Conservation (phyloP, 306 rosid genomes). For the Dicorynia guianensis region DNA sequence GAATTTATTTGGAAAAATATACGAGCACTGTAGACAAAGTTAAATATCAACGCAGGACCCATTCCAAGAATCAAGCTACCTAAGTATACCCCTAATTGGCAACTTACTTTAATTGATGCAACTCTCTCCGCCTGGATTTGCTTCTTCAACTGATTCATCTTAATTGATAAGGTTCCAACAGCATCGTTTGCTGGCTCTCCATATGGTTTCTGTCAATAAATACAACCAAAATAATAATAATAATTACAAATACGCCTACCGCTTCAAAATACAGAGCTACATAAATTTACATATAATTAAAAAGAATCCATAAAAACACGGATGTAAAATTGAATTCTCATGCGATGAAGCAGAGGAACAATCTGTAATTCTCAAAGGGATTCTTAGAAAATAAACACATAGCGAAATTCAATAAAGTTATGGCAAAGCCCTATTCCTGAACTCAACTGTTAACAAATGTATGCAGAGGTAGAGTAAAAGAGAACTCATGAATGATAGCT, state of each 20-base stretch:
- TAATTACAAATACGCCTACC: not conserved
- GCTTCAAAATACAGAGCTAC: not conserved
- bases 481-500: slow-evolving; percentile 22
- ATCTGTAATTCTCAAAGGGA: not conserved
- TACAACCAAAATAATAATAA: not conserved
- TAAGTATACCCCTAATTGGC: not conserved
- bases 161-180: slow-evolving; percentile 56
- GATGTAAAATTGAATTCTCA: slow-evolving; percentile 40
- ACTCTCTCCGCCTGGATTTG: slow-evolving; percentile 82
- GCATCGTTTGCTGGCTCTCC: slow-evolving; percentile 58
- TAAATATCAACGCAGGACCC: not conserved
- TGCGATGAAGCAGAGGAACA: not conserved
- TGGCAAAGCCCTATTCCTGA: slow-evolving; percentile 37
- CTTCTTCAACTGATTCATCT: slow-evolving; percentile 74
- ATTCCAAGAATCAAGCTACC: not conserved
- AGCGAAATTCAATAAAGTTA: slow-evolving; percentile 10
- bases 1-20: slow-evolving; percentile 11
- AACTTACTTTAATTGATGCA: slow-evolving; percentile 60
- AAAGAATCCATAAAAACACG: not conserved
- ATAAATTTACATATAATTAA: not conserved
- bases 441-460: slow-evolving; percentile 4
- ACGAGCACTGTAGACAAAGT: not conserved
- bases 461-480: slow-evolving; percentile 19
- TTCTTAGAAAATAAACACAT: slow-evolving; percentile 6
- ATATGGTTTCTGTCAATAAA: slow-evolving; percentile 48